These are phyloP conservation scores for Casuarina glauca DNA, from an alignment of 306 rosid genomes.

Conservation along the genomic window DNA sequence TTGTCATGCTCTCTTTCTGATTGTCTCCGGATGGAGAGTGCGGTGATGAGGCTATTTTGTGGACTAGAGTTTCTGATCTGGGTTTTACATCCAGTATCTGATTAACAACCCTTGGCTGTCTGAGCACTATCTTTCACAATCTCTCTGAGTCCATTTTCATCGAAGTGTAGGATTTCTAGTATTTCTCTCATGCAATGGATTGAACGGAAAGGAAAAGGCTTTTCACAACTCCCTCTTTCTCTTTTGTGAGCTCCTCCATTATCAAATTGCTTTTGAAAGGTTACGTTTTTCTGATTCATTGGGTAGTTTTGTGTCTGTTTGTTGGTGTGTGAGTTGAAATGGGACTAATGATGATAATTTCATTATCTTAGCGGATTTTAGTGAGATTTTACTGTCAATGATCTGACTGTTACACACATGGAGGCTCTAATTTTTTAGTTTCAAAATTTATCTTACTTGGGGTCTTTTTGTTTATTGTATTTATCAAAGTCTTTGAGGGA, in stretches of 20 bases:
- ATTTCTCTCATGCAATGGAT: not conserved
- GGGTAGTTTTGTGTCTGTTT: not conserved
- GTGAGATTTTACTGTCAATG: constrained; percentile 73
- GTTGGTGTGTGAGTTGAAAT: not conserved
- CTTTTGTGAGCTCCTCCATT: not conserved
- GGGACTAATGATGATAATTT: constrained; percentile 69
- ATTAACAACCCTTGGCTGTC: constrained; percentile 97
- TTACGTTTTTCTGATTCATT: not conserved
- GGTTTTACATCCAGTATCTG: constrained; percentile 54
- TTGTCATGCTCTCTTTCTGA: not conserved
- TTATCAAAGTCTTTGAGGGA: not conserved
- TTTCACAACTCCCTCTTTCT: not conserved
- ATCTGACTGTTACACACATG: constrained; percentile 97
- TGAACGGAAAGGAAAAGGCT: not conserved
- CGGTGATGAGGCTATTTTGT: constrained; percentile 65
- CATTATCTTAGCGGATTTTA: constrained; percentile 96
- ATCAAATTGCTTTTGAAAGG: not conserved
- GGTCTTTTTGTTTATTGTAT: not conserved
- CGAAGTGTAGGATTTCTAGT: not conserved
- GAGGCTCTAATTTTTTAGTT: constrained; percentile 39
- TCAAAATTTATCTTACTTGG: too few relatives aligned
- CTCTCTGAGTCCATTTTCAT: not conserved
- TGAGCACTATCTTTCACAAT: constrained; percentile 51
- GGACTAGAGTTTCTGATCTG: constrained; percentile 99
- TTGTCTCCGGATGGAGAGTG: constrained; percentile 17